Evolutionary conservation across 2,329 filamentous ascomycete species (phyloP), one percentile per base, ranked within the genome.

Genomic region (Sordariomycetes sp.): DNA sequence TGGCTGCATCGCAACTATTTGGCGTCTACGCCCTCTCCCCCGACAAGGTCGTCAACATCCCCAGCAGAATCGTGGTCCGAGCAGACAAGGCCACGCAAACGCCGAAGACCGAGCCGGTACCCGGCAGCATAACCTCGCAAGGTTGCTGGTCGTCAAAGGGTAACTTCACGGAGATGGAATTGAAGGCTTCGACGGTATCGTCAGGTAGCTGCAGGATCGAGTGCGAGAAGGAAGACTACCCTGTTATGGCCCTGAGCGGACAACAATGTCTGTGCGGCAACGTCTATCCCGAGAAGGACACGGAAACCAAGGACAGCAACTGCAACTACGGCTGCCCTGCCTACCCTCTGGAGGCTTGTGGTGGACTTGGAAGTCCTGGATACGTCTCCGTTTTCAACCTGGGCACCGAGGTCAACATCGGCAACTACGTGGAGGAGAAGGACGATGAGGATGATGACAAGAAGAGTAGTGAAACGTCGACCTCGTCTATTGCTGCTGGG

Each of bases 191-290:
- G 1, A 33, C 31, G 3, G 44, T 61, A 16, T 54, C 55, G 5
- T 59, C 58, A 10, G 68, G 67, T 35, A 39, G 43, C 10, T 77
- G 72, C 44, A 44, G 42, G 11, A 20, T 43, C 0, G 33, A 46
- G 2, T 75, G 70, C 47, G 49, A 57, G 3, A 48, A 57, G 1
- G 47, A 63, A 7, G 65, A 70, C 23, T 62, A 55, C 21, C 44
- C 67, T 2, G 81, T 86, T 7, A 74, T 79, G 47, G 85, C 68
- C 21, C 59, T 84, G 29, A 72, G 68, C 7, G 66, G 68, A 14
- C 15, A 23, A 8, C 63, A 66, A 14, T 94, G 87, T 59, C 84
- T 67, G 48, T 94, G 87, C 49, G 87, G 86, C 39, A 61, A 75
- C 42, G 57, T 66, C 38, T 68, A 88, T 31, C 87, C 87, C 1